These are phyloP conservation scores for Adenanthera pavonina DNA, from an alignment of 306 rosid species.

Conservation along the genomic window DNA sequence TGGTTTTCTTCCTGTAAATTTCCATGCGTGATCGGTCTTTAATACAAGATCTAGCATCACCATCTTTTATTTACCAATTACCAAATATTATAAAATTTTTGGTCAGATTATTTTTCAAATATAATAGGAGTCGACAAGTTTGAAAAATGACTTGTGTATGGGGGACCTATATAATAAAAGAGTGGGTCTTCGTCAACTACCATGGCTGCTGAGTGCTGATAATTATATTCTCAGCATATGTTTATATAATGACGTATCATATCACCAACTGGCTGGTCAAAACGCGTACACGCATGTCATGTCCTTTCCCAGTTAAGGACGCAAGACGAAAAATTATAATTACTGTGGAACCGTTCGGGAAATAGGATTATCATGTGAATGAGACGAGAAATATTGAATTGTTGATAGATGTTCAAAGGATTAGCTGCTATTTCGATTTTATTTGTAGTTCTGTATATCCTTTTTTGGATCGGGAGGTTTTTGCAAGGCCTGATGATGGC, in stretches of 20 bases:
- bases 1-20: neutral
- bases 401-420: neutral
- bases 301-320: slow-evolving; percentile 25
- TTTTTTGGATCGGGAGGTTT: slow-evolving; percentile 32
- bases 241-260: neutral
- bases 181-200: neutral
- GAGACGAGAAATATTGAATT: slow-evolving; percentile 4
- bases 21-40: neutral
- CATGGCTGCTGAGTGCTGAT: neutral
- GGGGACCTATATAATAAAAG: neutral
- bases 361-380: slow-evolving; percentile 18
- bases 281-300: slow-evolving; percentile 43
- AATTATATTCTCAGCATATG: neutral
- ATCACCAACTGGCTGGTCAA: neutral
- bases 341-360: slow-evolving; percentile 37
- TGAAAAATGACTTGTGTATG: neutral
- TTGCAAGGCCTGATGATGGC: slow-evolving; percentile 19
- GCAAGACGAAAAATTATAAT: neutral
- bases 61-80: neutral
- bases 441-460: neutral
- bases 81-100: neutral
- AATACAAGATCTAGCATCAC: too few relatives aligned
- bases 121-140: neutral
- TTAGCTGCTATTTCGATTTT: slow-evolving; percentile 7
- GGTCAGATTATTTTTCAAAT: neutral